Conservation (phyloP, 2,329 filamentous ascomycete genomes). For the Epichloe sylvatica region DNA sequence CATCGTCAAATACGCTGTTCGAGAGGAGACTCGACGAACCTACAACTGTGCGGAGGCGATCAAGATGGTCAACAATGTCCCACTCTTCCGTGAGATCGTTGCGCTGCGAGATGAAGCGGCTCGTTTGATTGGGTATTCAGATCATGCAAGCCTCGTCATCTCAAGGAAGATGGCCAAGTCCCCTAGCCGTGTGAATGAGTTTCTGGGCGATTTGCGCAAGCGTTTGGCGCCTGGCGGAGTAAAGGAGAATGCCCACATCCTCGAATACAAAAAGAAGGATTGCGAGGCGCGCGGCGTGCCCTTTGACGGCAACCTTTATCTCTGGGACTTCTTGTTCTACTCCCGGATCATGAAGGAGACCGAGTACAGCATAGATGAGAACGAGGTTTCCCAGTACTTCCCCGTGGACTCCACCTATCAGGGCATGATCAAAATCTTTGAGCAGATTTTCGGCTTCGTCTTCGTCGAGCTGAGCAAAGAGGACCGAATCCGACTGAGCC, state of each 20-base stretch:
- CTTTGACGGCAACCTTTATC: slow-evolving; percentile 58
- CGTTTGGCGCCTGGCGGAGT: slow-evolving; percentile 55
- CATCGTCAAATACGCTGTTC: slow-evolving; percentile 60
- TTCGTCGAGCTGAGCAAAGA: slow-evolving; percentile 60
- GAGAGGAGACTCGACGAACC: slow-evolving; percentile 52
- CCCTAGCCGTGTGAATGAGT: slow-evolving; percentile 55
- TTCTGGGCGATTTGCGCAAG: slow-evolving; percentile 54
- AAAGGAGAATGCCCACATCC: slow-evolving; percentile 57
- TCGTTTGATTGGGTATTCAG: slow-evolving; percentile 59
- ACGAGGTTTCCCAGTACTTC: slow-evolving; percentile 73
- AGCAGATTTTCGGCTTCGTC: slow-evolving; percentile 64
- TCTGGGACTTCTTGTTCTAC: slow-evolving; percentile 75
- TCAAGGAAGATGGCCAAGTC: slow-evolving; percentile 81
- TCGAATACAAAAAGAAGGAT: slow-evolving; percentile 60
- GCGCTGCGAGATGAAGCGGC: slow-evolving; percentile 66
- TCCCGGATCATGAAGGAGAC: slow-evolving; percentile 68
- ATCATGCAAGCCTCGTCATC: slow-evolving; percentile 62
- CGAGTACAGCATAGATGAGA: slow-evolving; percentile 67
- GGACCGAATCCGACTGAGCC: slow-evolving; percentile 50
- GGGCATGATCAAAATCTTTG: slow-evolving; percentile 72
- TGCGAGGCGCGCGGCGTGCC: slow-evolving; percentile 42
- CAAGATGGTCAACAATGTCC: slow-evolving; percentile 53
- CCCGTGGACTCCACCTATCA: slow-evolving; percentile 59
- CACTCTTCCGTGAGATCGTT: slow-evolving; percentile 62
- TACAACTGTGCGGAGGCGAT: slow-evolving; percentile 1